Conservation (phyloP, 805 yeast species). For the Middelhovenomyces tepae region DNA sequence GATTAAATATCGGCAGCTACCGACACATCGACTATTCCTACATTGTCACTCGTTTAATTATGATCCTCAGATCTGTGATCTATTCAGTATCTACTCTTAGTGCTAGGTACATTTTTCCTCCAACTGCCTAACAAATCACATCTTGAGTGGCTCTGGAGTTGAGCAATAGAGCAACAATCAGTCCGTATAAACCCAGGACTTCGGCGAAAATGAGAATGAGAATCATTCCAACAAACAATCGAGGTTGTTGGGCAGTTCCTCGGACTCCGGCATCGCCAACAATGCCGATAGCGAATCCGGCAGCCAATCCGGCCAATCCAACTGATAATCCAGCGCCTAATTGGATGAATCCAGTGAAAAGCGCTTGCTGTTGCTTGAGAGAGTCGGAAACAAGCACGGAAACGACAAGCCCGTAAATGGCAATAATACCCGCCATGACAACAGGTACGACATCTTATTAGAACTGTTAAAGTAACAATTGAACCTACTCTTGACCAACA, state of each 20-base stretch:
- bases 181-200: constrained; percentile 96
- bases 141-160: constrained; percentile 97
- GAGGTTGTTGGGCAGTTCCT: constrained; percentile 97
- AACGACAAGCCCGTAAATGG: constrained; percentile 94
- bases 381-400: constrained; percentile 90
- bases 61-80: too few relatives aligned
- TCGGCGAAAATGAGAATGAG: constrained; percentile 97
- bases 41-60: too few relatives aligned
- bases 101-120: too few relatives aligned
- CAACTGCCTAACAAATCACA: constrained; percentile 76
- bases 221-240: constrained; percentile 97
- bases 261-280: constrained; percentile 99
- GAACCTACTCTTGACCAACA: constrained; percentile 57
- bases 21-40: too few relatives aligned
- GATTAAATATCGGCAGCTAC: too few relatives aligned
- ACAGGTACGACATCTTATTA: constrained; percentile 73
- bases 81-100: too few relatives aligned
- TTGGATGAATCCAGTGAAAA: constrained; percentile 96
- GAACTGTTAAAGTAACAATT: not conserved
- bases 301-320: constrained; percentile 95
- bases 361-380: constrained; percentile 80
- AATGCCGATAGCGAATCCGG: constrained; percentile 98
- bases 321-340: constrained; percentile 97
- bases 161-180: constrained; percentile 93
- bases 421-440: constrained; percentile 99